These are phyloP conservation scores for Pseudodiploospora longispora DNA, from an alignment of 2,329 filamentous ascomycete genomes.

Conservation along the genomic window DNA sequence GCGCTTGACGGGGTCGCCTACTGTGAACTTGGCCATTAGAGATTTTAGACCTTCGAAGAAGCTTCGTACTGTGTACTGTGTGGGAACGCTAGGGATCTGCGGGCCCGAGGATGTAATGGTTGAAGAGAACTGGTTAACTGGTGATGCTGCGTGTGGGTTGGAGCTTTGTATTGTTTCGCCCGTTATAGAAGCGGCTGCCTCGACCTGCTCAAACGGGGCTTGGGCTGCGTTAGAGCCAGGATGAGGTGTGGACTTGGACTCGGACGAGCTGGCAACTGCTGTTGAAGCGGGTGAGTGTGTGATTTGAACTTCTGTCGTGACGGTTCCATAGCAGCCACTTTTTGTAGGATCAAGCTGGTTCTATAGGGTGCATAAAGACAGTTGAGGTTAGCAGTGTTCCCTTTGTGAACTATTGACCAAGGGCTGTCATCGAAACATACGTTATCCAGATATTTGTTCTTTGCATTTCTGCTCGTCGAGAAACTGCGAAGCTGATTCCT, in stretches of 20 bases:
- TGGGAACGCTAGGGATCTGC: not conserved
- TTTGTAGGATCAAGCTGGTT: not conserved
- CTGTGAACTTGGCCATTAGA: slow-evolving; percentile 27
- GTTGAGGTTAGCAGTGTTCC: too few relatives aligned
- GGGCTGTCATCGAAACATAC: slow-evolving; percentile 14
- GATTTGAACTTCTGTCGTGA: slow-evolving; percentile 45
- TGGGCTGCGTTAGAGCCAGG: slow-evolving; percentile 7
- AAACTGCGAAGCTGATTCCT: slow-evolving; percentile 48
- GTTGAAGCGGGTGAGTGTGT: slow-evolving; percentile 21
- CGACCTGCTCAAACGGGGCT: slow-evolving; percentile 16
- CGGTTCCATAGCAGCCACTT: slow-evolving; percentile 37
- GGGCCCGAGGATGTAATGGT: slow-evolving; percentile 20
- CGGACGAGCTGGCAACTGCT: slow-evolving; percentile 13
- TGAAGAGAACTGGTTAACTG: slow-evolving; percentile 24
- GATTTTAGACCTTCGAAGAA: slow-evolving; percentile 16
- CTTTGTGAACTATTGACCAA: not conserved
- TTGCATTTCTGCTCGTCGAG: slow-evolving; percentile 28
- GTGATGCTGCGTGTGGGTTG: slow-evolving; percentile 10
- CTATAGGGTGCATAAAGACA: too few relatives aligned
- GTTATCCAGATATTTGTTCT: slow-evolving; percentile 23
- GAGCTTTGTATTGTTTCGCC: too few relatives aligned
- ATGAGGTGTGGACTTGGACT: slow-evolving; percentile 17
- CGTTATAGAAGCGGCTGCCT: not conserved
- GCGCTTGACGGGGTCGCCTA: slow-evolving; percentile 49
- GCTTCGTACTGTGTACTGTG: not conserved